phyloP scores from a whole-genome alignment of 257 asterid genomes.

The Plantago major region DNA sequence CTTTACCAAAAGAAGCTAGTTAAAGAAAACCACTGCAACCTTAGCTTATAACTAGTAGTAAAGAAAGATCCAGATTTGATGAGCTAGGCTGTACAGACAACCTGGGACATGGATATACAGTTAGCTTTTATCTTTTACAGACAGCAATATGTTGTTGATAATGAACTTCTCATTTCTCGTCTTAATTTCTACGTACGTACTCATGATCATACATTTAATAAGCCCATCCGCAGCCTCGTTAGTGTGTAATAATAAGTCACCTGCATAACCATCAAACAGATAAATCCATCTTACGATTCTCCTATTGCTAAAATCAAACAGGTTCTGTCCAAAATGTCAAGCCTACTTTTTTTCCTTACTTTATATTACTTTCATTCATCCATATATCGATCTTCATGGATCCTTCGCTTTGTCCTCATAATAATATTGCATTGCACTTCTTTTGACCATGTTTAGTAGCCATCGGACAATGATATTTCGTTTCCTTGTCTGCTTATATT shows the following conservation, averaged over 20 bases:
- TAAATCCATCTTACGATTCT: constrained; percentile 38
- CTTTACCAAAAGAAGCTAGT: too few species aligned
- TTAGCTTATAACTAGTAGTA: too few species aligned
- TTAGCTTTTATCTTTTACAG: constrained; percentile 17
- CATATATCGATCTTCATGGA: constrained; percentile 21
- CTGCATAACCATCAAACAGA: constrained; percentile 19
- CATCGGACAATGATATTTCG: background rate
- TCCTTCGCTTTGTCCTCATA: background rate
- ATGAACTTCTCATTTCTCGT: constrained; percentile 19
- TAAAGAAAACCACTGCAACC: too few species aligned
- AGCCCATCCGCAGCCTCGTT: background rate
- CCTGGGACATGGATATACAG: constrained; percentile 18
- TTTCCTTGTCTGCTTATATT: background rate
- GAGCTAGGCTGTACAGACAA: constrained; percentile 8
- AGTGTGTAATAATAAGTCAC: constrained; percentile 24
- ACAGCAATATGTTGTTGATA: constrained; percentile 12
- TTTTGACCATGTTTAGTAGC: constrained; percentile 8
- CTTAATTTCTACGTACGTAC: background rate
- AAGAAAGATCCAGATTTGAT: too few species aligned
- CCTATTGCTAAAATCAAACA: constrained; percentile 30
- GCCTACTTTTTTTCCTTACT: constrained; percentile 18
- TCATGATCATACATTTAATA: too few species aligned
- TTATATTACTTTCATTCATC: constrained; percentile 16
- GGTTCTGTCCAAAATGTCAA: constrained; percentile 35
- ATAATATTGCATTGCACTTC: background rate